phyloP scores from a whole-genome alignment of 2,329 filamentous ascomycete genomes.

The Exophiala oligosperma region DNA sequence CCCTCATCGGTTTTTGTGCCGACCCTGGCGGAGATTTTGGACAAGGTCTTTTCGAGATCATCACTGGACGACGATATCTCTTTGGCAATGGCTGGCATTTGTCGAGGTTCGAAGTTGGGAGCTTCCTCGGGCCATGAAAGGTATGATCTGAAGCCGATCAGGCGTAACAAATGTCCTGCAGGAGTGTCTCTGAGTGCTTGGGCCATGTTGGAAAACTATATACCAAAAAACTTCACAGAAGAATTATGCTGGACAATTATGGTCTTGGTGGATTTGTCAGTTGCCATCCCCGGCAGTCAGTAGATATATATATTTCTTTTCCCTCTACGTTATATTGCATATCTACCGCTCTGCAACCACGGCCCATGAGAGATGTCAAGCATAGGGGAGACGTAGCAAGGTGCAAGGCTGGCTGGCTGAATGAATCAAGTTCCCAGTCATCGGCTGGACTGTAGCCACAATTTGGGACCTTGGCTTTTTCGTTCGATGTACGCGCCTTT shows the following conservation, averaged over 20 bases:
- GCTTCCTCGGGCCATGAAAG: conserved; percentile 20
- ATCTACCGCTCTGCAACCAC: too few relatives aligned
- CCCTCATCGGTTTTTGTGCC: neutral
- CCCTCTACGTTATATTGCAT: neutral
- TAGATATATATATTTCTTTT: neutral
- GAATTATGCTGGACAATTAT: too few relatives aligned
- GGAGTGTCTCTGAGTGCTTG: conserved; percentile 16
- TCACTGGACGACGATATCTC: neutral
- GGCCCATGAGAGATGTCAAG: too few relatives aligned
- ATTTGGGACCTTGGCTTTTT: too few relatives aligned
- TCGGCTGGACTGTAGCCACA: too few relatives aligned
- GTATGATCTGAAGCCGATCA: conserved; percentile 14
- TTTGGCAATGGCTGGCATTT: conserved; percentile 7
- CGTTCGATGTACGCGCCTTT: neutral
- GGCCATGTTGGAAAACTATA: neutral
- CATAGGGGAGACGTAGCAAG: too few relatives aligned
- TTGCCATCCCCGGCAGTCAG: neutral
- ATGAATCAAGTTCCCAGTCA: neutral
- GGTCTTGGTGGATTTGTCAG: too few relatives aligned
- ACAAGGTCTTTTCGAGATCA: conserved; percentile 11
- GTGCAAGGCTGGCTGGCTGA: neutral
- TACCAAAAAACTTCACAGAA: too few relatives aligned
- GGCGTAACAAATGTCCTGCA: conserved; percentile 18
- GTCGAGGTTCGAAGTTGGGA: conserved; percentile 11
- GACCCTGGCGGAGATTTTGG: neutral